Evolutionary conservation across 2,329 filamentous ascomycete species (phyloP).

Genomic region (Apiospora saccharicola): DNA sequence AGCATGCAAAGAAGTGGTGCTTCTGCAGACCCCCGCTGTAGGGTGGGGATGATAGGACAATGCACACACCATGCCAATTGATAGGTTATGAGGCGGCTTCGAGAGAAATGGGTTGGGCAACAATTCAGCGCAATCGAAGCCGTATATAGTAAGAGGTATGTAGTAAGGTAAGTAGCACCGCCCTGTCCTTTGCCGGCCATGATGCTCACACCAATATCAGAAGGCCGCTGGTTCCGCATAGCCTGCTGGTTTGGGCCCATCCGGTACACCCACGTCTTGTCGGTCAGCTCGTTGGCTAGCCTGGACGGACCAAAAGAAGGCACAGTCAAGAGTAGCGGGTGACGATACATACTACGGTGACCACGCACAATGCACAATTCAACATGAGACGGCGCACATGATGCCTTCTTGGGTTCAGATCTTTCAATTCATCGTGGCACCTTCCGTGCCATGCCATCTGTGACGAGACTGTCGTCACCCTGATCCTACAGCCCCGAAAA

Average conservation of each 20-base stretch:
- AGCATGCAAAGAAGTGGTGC: slow-evolving; percentile 14
- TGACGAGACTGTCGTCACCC: slow-evolving; percentile 1
- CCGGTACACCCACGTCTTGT: background rate
- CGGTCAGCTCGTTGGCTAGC: background rate
- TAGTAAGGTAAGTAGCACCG: background rate
- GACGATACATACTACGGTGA: background rate
- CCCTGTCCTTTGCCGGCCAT: background rate
- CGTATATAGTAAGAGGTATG: too few relatives aligned
- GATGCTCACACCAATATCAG: slow-evolving; percentile 4
- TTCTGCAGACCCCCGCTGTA: slow-evolving; percentile 10
- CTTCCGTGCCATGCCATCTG: background rate
- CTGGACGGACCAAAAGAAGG: background rate
- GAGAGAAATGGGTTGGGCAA: slow-evolving; percentile 9
- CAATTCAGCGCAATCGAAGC: background rate
- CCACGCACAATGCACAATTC: background rate
- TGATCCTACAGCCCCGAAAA: background rate
- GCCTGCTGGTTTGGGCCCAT: background rate
- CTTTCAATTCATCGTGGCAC: slow-evolving; percentile 20
- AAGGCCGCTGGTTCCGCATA: slow-evolving; percentile 1
- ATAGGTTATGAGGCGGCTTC: background rate
- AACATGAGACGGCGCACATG: background rate
- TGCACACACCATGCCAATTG: background rate
- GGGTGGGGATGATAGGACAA: background rate
- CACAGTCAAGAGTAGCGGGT: background rate
- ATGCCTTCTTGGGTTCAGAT: background rate